Evolutionary conservation across 2,329 filamentous ascomycete genomes (phyloP), one percentile per base, ranked within the genome.

Genomic region (Calonectria pseudoreteaudii): DNA sequence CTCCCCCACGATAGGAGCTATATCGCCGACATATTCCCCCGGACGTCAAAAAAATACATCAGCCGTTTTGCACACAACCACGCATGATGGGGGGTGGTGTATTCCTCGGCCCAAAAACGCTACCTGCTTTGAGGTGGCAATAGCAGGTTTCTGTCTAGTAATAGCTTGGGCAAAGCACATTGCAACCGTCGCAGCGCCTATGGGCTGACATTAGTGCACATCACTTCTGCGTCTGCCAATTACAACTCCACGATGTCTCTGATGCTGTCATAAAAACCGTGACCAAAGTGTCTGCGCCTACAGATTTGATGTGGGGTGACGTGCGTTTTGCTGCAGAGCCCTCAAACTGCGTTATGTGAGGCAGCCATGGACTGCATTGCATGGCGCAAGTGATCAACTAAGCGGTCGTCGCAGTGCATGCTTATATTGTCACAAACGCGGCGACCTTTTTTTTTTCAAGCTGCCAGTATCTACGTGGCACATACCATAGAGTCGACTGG

Each of bases 311-410:
- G 31, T 56, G 31, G 60, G 52, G 49, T 49, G 44, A 66, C 49
- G 38, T 71, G 50, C 68, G 23, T 56, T 26, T 13, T 10, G 28
- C 20, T 56, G 68, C 49, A 70, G 47, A 50, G 23, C 26, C 28
- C 31, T 38, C 30, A 30, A 38, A 38, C 47, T 71, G 50, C 50
- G 50, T 38, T 64, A 71, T 71, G 60, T 64, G 30, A 58, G 38
- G 62, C 60, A 62, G 56, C 56, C 56, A 62, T 62, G 34, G 26
- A 62, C 36, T 62, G 56, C 56, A 62, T 62, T 71, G 68, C 47
- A 60, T 56, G 16, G 18, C n/a, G 38, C 41, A 71, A 66, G 50
- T 20, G 30, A 64, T 58, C 62, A 52, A 67, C 56, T 34, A 64
- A 41, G 56, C 56, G 31, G 56, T 62, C 56, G 36, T 62, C 34